Conservation (phyloP, 805 yeast genomes). For the Wickerhamomyces subpelliculosus region DNA sequence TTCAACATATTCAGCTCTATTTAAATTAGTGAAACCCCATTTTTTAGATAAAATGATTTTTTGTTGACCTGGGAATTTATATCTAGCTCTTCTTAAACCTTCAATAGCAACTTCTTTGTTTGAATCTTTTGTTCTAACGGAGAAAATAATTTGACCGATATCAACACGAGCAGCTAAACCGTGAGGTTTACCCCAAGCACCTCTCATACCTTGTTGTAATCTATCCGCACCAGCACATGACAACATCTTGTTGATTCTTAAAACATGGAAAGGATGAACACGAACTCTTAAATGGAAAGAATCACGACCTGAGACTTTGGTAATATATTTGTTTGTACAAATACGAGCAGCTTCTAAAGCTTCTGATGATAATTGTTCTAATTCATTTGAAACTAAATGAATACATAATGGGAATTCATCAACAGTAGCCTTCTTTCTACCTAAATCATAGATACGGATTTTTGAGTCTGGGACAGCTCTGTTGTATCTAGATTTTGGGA, state of each 20-base stretch:
- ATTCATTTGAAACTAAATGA: conserved; percentile 98
- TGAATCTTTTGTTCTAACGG: conserved; percentile 96
- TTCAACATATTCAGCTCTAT: conserved; percentile 94
- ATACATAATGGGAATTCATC: conserved; percentile 98
- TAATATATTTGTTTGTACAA: conserved; percentile 99
- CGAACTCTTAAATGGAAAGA: conserved; percentile 99
- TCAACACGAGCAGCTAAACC: conserved; percentile 99
- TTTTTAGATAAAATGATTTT: conserved; percentile 98
- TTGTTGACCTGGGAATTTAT: conserved; percentile 99
- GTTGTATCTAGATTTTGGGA: conserved; percentile 99
- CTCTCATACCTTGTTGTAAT: conserved; percentile 99
- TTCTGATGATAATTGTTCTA: conserved; percentile 98
- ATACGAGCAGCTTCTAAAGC: conserved; percentile 99
- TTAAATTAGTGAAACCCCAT: conserved; percentile 99
- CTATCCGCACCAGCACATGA: conserved; percentile 99
- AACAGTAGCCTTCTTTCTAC: conserved; percentile 99
- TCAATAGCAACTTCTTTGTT: conserved; percentile 97
- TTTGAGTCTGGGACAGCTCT: conserved; percentile 99
- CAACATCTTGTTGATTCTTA: conserved; percentile 99
- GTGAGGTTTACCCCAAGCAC: conserved; percentile 99
- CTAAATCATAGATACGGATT: conserved; percentile 98
- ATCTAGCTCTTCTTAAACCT: conserved; percentile 99
- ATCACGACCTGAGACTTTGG: conserved; percentile 97
- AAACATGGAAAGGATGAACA: conserved; percentile 99
- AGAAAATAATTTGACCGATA: conserved; percentile 97